phyloP scores from a whole-genome alignment of 805 yeast genomes.

The Sugiyamaella floridensis region DNA sequence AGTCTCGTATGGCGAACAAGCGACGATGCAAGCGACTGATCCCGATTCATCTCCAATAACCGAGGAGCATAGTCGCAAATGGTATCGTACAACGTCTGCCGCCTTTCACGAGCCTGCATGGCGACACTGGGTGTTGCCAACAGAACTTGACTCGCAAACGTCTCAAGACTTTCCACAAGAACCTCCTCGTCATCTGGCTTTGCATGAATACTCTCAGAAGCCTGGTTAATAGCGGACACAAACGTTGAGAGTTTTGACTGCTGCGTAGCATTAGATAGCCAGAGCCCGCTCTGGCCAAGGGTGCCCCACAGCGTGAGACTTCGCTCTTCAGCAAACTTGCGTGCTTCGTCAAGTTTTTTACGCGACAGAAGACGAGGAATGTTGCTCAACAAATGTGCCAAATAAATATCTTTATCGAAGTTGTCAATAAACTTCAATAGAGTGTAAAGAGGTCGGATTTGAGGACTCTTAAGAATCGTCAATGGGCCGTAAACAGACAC shows the following conservation, averaged over 20 bases:
- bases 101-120: background rate
- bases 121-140: background rate
- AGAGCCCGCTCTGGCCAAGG: constrained; percentile 3
- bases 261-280: constrained; percentile 1
- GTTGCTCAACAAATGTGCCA: constrained; percentile 10
- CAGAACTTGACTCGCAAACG: background rate
- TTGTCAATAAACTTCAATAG: constrained; percentile 13
- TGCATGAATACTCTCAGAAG: constrained; percentile 4
- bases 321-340: background rate
- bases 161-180: background rate
- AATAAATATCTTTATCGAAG: constrained; percentile 8
- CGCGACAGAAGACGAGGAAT: constrained; percentile 6
- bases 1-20: constrained; percentile 1
- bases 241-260: background rate
- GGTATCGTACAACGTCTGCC: background rate
- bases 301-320: constrained; percentile 13
- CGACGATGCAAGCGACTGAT: background rate
- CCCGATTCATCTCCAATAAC: background rate
- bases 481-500: constrained; percentile 5
- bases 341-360: background rate
- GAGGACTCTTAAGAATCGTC: constrained; percentile 4
- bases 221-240: background rate
- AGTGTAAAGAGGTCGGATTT: constrained; percentile 9
- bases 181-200: background rate
- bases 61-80: background rate